Evolutionary conservation across 2,329 filamentous ascomycete species (phyloP).

Genomic region (Eutypa lata): DNA sequence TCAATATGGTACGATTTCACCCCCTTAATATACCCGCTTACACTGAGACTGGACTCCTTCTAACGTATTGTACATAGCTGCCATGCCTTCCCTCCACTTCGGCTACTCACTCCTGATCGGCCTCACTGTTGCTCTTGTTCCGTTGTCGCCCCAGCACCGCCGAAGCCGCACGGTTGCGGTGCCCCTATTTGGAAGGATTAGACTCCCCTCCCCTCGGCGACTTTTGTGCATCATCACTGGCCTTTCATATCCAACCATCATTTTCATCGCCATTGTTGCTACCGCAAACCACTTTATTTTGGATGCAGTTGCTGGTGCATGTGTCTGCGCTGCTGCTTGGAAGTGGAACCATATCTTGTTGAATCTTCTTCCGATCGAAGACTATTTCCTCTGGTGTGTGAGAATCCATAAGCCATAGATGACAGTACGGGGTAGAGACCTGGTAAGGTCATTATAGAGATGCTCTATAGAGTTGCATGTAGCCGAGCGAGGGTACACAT

Average conservation of each 20-base stretch:
- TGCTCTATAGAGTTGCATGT: too few relatives aligned
- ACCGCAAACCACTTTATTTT: slow-evolving; percentile 73
- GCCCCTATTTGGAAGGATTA: not conserved
- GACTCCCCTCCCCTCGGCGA: slow-evolving; percentile 32
- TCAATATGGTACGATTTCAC: slow-evolving; percentile 59
- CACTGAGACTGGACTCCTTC: too few relatives aligned
- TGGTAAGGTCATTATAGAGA: too few relatives aligned
- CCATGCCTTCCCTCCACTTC: slow-evolving; percentile 75
- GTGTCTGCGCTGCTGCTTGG: slow-evolving; percentile 65
- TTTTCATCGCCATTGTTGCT: slow-evolving; percentile 65
- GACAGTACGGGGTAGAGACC: not conserved
- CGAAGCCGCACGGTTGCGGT: slow-evolving; percentile 37
- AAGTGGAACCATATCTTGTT: slow-evolving; percentile 50
- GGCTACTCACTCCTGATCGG: slow-evolving; percentile 73
- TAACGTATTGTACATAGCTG: slow-evolving; percentile 40
- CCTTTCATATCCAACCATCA: slow-evolving; percentile 61
- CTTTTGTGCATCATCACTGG: slow-evolving; percentile 44
- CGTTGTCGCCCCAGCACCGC: slow-evolving; percentile 52
- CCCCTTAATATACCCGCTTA: not conserved
- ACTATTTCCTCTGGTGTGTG: slow-evolving; percentile 62
- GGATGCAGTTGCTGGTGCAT: slow-evolving; percentile 65
- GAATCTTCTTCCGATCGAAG: slow-evolving; percentile 63
- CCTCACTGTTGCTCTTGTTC: slow-evolving; percentile 64
- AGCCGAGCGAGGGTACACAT: too few relatives aligned
- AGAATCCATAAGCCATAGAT: slow-evolving; percentile 60